Base-by-base conservation (phyloP, 306 rosid genomes). In the Vigna angularis region DNA sequence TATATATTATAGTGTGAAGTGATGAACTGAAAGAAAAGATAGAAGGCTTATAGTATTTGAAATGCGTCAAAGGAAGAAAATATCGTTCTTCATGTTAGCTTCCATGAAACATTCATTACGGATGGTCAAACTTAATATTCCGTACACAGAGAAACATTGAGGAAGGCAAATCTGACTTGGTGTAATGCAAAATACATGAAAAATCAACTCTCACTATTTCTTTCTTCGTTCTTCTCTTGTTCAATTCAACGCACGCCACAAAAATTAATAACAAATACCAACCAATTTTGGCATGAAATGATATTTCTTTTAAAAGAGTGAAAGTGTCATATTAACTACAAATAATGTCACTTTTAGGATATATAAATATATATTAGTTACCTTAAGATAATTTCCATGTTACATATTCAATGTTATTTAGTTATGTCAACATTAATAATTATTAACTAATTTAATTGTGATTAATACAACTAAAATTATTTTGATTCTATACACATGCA, bases 161-260 rank as follows among this genome's bases (percentile, higher is more conserved):
- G 50, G 67, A 26, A 49, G 38, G 72, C 13, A 64, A 75, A 64
- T 63, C 28, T 65, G 66, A 36, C 44, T 24, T 64, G 44, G 66
- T 50, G 14, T 36, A 36, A 65, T 36, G 73, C 17, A 45, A 59
- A 58, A 9, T 73, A 40, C 15, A 73, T 8, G 24, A 36, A 20
- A 75, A 50, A 50, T 34, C 64, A 65, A 64, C 55, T 30, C 9
- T 50, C 73, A 76, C 73, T 16, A 5, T 32, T 45, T 3, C 51
- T 47, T 45, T 48, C 71, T 30, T 32, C 16, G 2, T 16, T 63
- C 15, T 49, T 75, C 62, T 62, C 3, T 30, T 24, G 45, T 73
- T 62, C 71, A 47, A 64, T 64, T 64, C 49, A 36, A 36, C 49
- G 2, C 48, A 16, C 28, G 12, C 42, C 34, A n/a, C 5, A 0